These are phyloP conservation scores for Mucor indicus DNA, from an alignment of 371 early-diverging fungal species.

Conservation along the genomic window DNA sequence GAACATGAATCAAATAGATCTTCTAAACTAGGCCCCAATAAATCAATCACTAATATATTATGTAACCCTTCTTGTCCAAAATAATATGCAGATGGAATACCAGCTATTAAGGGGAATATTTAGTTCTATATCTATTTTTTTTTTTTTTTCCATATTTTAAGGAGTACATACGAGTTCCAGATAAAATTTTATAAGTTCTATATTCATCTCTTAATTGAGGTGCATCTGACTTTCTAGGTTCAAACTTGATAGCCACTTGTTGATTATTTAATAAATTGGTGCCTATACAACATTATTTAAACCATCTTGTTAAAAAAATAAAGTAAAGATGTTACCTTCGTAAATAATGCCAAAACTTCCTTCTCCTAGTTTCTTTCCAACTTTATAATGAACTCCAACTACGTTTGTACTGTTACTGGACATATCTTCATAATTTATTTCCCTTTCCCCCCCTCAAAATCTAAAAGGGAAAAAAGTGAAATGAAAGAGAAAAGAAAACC, in stretches of 20 bases:
- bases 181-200: conserved; percentile 84
- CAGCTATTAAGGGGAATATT: conserved; percentile 38
- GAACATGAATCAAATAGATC: conserved; percentile 92
- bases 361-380: conserved; percentile 91
- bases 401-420: conserved; percentile 44
- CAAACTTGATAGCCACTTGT: conserved; percentile 91
- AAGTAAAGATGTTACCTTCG: conserved; percentile 65
- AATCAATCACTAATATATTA: conserved; percentile 89
- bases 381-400: conserved; percentile 90
- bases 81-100: conserved; percentile 84
- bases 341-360: conserved; percentile 95
- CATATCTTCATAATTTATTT: too few relatives aligned
- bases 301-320: background rate
- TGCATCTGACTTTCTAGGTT: conserved; percentile 89
- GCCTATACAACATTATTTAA: too few relatives aligned
- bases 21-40: conserved; percentile 91
- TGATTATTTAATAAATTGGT: conserved; percentile 76
- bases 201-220: conserved; percentile 56
- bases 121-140: too few relatives aligned
- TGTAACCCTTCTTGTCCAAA: conserved; percentile 92
- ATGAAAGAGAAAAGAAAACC: background rate
- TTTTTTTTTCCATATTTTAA: too few relatives aligned
- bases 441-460: too few relatives aligned
- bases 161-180: conserved; percentile 60
- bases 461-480: too few relatives aligned